Evolutionary conservation across 2,329 filamentous ascomycete species (phyloP), one percentile per base, ranked within the genome.

Genomic region (Stagonosporopsis tanaceti): DNA sequence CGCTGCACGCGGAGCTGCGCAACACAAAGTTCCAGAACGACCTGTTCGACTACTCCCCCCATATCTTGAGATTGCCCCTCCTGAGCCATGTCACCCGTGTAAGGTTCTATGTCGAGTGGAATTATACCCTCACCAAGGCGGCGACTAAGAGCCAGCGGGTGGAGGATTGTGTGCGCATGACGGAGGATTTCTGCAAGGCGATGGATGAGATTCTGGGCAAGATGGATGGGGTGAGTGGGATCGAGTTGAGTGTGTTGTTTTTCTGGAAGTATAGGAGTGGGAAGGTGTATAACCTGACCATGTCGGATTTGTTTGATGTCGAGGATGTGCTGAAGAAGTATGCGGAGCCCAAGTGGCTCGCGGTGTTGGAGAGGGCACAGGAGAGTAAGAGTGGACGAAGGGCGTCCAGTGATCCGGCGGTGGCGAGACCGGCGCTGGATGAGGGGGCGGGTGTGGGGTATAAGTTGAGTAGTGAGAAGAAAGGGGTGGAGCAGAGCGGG

Each of bases 21-120:
- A 76, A 75, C 46, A 67, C 64, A 2, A 60, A 58, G 12, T 59
- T 59, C 11, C 68, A 73, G 46, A 72, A 70, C 47, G 68, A 68
- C 42, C 70, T 66, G 17, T 76, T 76, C 55, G 67, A 72, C 20
- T 75, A 69, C 59, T 72, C 69, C 0, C 73, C 73, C 4, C 73
- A 76, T 28, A 68, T 76, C n/a, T 42, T 73, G 15, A 52, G 64
- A 27, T 57, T 76, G 2, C 65, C 67, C 0, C 70, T 75, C 62
- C 58, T 75, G 17, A 59, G 66, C 30, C 63, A 65, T 20, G 62
- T 72, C 14, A 70, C 68, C 1, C 70, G 73, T 35, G 64, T 73
- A 8, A 62, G 71, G 4, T 71, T 76, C 52, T 76, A 75, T 50
- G 67, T 75, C 1, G 71, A 75, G 50, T 76, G 72, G 72, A 72